Percentiles rank a stretch among this genome's conserved stretches.
These are phyloP conservation scores for Emergomyces pasteurianus DNA, from an alignment of 2,329 filamentous ascomycete species.

Conservation along the genomic window DNA sequence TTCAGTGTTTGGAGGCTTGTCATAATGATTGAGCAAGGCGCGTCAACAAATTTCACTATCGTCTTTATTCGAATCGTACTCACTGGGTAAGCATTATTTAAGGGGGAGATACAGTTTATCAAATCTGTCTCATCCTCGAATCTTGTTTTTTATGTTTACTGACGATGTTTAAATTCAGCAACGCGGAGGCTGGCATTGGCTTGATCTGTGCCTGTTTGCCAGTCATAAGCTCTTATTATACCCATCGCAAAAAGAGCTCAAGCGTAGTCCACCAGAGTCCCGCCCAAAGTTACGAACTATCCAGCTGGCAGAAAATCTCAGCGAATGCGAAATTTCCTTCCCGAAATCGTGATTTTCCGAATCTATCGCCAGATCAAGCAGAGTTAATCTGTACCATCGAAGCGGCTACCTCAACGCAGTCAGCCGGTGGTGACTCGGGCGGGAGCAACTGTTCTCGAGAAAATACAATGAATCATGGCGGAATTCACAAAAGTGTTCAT, in stretches of 20 bases:
- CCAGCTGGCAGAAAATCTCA: background rate
- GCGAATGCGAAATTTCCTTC: background rate
- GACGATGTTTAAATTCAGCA: slow-evolving; percentile 12
- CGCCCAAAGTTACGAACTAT: background rate
- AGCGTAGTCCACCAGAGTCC: background rate
- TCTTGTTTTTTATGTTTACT: background rate
- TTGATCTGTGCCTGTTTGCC: slow-evolving; percentile 29
- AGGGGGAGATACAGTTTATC: background rate
- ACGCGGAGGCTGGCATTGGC: slow-evolving; percentile 26
- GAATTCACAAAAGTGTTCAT: background rate
- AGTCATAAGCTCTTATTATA: slow-evolving; percentile 12
- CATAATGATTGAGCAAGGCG: slow-evolving; percentile 22
- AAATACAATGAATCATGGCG: background rate
- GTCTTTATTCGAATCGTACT: slow-evolving; percentile 27
- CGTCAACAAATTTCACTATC: slow-evolving; percentile 21
- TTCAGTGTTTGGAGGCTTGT: slow-evolving; percentile 29
- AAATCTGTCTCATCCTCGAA: background rate
- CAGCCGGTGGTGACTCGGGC: background rate
- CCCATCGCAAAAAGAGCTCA: background rate
- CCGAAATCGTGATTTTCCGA: background rate
- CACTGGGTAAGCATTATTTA: slow-evolving; percentile 23
- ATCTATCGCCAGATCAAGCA: background rate
- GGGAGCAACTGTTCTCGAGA: background rate
- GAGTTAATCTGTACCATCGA: background rate
- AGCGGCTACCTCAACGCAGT: background rate